Evolutionary conservation across 2,329 filamentous ascomycete species (phyloP).

Genomic region (Fusarium transvaalense): DNA sequence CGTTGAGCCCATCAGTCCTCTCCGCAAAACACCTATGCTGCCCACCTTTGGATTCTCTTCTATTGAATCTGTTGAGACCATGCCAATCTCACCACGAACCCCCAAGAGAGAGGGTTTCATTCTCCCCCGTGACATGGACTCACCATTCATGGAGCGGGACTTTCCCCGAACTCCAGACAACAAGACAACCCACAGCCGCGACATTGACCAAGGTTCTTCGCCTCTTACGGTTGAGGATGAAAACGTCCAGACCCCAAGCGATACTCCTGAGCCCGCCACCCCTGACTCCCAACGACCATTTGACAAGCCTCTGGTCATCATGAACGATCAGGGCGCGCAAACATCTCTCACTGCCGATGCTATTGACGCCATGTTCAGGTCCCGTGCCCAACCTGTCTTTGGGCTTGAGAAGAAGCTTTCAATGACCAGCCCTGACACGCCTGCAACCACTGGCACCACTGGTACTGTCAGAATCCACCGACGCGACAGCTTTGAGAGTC

Average conservation of each 20-base stretch:
- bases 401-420: constrained; percentile 56
- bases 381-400: constrained; percentile 45
- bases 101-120: constrained; percentile 69
- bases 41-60: constrained; percentile 59
- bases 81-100: constrained; percentile 62
- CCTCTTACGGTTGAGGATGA: constrained; percentile 74
- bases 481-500: constrained; percentile 63
- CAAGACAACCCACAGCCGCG: constrained; percentile 58
- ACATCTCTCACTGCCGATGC: constrained; percentile 85
- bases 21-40: constrained; percentile 38
- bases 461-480: constrained; percentile 60
- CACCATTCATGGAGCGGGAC: constrained; percentile 48
- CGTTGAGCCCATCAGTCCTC: constrained; percentile 56
- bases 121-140: constrained; percentile 62
- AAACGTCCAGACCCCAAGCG: constrained; percentile 66
- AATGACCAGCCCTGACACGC: constrained; percentile 50
- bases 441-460: constrained; percentile 54
- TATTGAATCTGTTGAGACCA: constrained; percentile 61
- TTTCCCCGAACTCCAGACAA: constrained; percentile 57
- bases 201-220: constrained; percentile 56
- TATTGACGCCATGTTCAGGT: constrained; percentile 80
- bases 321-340: constrained; percentile 80
- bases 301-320: constrained; percentile 59
- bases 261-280: constrained; percentile 57
- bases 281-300: constrained; percentile 70